Evolutionary conservation across 139 green algal genomes (phyloP), one percentile per base, ranked within the genome.

Genomic region (Limnomonas spitsbergensis): DNA sequence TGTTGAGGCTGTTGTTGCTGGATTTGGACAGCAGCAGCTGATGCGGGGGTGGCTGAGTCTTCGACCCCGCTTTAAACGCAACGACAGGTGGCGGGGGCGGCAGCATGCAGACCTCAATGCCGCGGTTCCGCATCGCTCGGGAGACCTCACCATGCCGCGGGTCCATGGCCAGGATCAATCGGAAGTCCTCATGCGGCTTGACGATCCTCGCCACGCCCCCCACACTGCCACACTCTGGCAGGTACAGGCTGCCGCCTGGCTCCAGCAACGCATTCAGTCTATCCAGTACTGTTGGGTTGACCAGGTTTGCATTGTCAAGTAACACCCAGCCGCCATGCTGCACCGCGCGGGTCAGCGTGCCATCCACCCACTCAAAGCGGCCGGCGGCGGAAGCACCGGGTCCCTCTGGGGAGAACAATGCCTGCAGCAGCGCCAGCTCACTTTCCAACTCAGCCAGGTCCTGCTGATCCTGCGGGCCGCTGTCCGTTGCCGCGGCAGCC

Each of bases 301-400:
- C 97, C 79, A 98, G 83, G 84, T 98, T 98, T 35, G 96, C 96
- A 75, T 95, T 95, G 73, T 98, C 94, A 56, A 99, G 89, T 67
- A 99, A 86, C 42, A 99, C 91, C 96, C 95, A 99, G 27, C 89
- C 86, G 34, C 95, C 95, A 7, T 82, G 66, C 79, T 94, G 84
- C 9, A 97, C 87, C 2, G 95, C 94, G 1, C 83, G 83, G 0
- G 94, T 91, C 40, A 99, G 84, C 9, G 82, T 87, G 26, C 96
- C 96, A 76, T 99, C 96, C 31, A 99, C 92, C 96, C 96, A 99
- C 83, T 98, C 93, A 89, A 99, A 99, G 7, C 91, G 89, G 32
- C 96, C 95, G 14, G 79, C 82, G 34, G 79, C 77, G 73, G 27
- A 66, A 80, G 4, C 84, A 32, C 81, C 78, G n/a, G n/a, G n/a